Conservation (phyloP, 768 basidiomycete genomes). For the Hydnum rufescens region DNA sequence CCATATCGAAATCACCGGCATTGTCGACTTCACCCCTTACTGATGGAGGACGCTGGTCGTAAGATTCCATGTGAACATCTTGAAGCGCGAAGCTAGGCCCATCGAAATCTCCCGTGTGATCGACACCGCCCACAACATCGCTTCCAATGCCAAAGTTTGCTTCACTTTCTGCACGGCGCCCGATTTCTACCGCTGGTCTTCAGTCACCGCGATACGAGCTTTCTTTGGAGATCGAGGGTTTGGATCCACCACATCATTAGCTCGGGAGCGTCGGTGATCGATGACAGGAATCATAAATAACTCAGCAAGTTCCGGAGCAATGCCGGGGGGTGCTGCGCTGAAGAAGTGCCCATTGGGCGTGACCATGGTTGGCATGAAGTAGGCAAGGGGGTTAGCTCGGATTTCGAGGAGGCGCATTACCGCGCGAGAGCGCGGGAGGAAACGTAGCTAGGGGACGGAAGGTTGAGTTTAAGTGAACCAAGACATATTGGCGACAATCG, state of each 20-base stretch:
- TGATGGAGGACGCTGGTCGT: constrained; percentile 18
- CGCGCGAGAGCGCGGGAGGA: constrained; percentile 64
- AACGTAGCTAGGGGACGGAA: constrained; percentile 32
- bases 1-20: no score
- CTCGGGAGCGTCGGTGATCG: constrained; percentile 33
- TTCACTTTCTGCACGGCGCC: constrained; percentile 43
- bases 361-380: constrained; percentile 70
- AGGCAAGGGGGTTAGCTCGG: constrained; percentile 59
- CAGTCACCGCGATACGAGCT: constrained; percentile 26
- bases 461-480: neutral
- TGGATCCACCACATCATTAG: constrained; percentile 40
- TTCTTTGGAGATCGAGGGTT: constrained; percentile 22
- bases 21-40: constrained; percentile 18
- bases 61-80: no score
- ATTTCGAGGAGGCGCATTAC: constrained; percentile 78
- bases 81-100: constrained; percentile 32
- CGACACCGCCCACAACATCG: constrained; percentile 33
- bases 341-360: constrained; percentile 52
- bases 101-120: constrained; percentile 27
- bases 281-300: constrained; percentile 64
- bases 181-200: constrained; percentile 52
- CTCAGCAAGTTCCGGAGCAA: constrained; percentile 61
- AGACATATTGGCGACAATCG: neutral
- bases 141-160: constrained; percentile 35
- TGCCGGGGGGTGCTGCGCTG: constrained; percentile 66